A percentile compares a stretch with the other conserved stretches of the same genome.
Evolutionary conservation across 768 basidiomycete genomes (phyloP).

Genomic region (Udeniomyces megalosporus): DNA sequence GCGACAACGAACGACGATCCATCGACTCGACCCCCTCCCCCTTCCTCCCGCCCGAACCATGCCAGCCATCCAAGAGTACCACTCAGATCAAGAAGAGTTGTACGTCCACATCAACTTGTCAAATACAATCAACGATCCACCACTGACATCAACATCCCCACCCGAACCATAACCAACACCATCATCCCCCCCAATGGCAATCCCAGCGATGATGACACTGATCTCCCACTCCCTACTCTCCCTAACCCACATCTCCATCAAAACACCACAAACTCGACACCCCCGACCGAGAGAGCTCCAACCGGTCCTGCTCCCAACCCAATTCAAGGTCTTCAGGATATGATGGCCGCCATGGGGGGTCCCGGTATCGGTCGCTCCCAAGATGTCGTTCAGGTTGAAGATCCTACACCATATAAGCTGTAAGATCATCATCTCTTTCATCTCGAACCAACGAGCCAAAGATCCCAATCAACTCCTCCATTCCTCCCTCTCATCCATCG

Average conservation of each 20-base stretch:
- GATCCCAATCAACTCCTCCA: neutral
- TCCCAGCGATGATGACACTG: slow-evolving; percentile 13
- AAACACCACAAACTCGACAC: neutral
- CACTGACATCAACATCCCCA: neutral
- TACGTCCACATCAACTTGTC: neutral
- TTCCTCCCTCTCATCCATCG: neutral
- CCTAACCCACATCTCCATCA: too few species aligned
- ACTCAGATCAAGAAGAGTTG: slow-evolving; percentile 12
- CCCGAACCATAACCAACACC: neutral
- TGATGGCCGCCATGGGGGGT: slow-evolving; percentile 14
- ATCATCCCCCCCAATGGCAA: neutral
- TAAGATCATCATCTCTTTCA: neutral
- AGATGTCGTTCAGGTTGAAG: neutral
- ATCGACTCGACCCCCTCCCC: too few species aligned
- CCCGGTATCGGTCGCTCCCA: neutral
- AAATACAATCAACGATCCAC: too few species aligned
- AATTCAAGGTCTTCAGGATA: slow-evolving; percentile 7
- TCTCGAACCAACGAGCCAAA: neutral
- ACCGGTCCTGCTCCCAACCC: neutral
- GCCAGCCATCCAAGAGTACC: slow-evolving; percentile 12
- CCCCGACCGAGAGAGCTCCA: neutral
- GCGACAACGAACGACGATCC: too few species aligned
- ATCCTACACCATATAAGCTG: neutral
- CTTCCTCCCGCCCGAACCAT: too few species aligned
- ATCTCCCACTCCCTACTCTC: slow-evolving; percentile 11